Conservation (phyloP, 2,329 filamentous ascomycete genomes). For the Epichloe uncinata region DNA sequence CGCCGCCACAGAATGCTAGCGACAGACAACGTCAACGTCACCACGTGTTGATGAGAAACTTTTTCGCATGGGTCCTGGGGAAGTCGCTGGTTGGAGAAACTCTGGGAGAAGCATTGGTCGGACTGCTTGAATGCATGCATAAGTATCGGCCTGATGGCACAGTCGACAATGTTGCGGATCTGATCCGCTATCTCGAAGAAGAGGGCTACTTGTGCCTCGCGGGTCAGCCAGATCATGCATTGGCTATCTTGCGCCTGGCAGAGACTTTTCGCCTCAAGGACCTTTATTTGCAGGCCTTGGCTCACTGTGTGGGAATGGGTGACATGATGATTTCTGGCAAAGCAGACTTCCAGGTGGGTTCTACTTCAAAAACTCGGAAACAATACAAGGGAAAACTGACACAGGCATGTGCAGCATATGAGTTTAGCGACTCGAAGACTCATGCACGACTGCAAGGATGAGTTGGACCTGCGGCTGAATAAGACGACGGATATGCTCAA, state of each 20-base stretch:
- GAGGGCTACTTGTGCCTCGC: constrained; percentile 58
- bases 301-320: constrained; percentile 68
- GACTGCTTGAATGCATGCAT: constrained; percentile 51
- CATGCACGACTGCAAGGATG: constrained; percentile 46
- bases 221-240: constrained; percentile 51
- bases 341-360: constrained; percentile 47
- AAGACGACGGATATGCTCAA: constrained; percentile 44
- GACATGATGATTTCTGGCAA: constrained; percentile 38
- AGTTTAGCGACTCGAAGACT: constrained; percentile 46
- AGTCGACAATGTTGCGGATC: constrained; percentile 40
- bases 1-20: constrained; percentile 41
- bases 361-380: neutral
- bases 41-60: constrained; percentile 58
- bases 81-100: constrained; percentile 54
- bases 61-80: constrained; percentile 57
- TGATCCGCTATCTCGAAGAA: constrained; percentile 44
- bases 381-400: neutral
- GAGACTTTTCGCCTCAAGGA: constrained; percentile 50
- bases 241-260: constrained; percentile 54
- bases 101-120: constrained; percentile 50
- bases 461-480: constrained; percentile 51
- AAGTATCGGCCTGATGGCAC: constrained; percentile 48
- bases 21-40: constrained; percentile 44
- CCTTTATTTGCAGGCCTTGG: constrained; percentile 62
- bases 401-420: constrained; percentile 24